Percentiles rank a stretch among this genome's conserved stretches.
These are phyloP conservation scores for Saccharomyces pastorianus DNA, from an alignment of 1,139 yeast genomes.

Conservation along the genomic window DNA sequence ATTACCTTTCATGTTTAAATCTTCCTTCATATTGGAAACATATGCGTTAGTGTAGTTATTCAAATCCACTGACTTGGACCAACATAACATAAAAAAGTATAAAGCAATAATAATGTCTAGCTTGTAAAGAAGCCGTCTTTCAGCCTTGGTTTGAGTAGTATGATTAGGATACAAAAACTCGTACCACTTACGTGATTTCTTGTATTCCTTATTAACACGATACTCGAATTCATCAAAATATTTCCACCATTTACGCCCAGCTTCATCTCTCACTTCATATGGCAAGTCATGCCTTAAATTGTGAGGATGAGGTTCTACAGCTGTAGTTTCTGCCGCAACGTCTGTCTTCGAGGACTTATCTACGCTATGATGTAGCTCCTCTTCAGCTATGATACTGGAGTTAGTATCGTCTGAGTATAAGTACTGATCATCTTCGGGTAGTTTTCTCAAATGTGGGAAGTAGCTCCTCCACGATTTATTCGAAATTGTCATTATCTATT, in stretches of 20 bases:
- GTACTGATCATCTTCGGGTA: conserved; percentile 20
- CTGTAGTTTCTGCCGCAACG: background rate
- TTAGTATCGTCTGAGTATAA: conserved; percentile 2
- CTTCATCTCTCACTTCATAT: conserved; percentile 40
- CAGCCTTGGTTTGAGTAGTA: conserved; percentile 46
- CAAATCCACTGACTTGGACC: conserved; percentile 64
- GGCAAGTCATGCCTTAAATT: conserved; percentile 21
- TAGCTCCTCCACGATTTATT: conserved; percentile 10
- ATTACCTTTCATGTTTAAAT: conserved; percentile 53
- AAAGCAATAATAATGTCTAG: conserved; percentile 53
- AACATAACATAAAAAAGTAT: conserved; percentile 56
- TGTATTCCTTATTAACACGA: conserved; percentile 39
- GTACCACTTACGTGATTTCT: conserved; percentile 47
- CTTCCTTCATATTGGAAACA: conserved; percentile 55
- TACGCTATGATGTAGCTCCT: conserved; percentile 1
- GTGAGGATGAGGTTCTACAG: conserved; percentile 2
- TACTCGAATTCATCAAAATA: conserved; percentile 60
- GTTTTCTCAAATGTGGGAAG: conserved; percentile 22
- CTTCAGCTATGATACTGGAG: conserved; percentile 4
- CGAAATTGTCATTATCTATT: background rate
- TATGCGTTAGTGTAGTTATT: conserved; percentile 57
- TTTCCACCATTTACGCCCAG: conserved; percentile 54
- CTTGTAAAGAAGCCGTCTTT: conserved; percentile 47
- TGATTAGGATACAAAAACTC: conserved; percentile 39
- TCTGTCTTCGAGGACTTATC: background rate